phyloP scores from a whole-genome alignment of 1,139 yeast genomes.

The Candida glucosophila region DNA sequence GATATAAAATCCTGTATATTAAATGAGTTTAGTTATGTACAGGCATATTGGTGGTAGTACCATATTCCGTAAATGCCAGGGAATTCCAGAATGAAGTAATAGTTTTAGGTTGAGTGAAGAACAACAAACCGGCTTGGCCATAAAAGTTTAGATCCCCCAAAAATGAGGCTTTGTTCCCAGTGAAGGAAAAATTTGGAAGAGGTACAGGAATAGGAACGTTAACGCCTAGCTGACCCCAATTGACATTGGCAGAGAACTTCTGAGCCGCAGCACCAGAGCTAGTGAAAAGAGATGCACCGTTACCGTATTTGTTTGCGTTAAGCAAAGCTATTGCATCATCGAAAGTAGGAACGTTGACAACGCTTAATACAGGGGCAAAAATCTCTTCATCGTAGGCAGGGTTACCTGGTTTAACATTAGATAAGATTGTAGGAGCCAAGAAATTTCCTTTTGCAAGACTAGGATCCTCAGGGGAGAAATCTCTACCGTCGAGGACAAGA shows the following conservation, averaged over 20 bases:
- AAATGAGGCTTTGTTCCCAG: slow-evolving; percentile 73
- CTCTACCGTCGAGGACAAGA: slow-evolving; percentile 59
- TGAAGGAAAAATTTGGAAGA: slow-evolving; percentile 74
- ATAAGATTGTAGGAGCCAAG: slow-evolving; percentile 64
- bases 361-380: slow-evolving; percentile 67
- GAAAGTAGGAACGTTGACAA: slow-evolving; percentile 55
- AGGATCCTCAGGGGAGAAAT: slow-evolving; percentile 34
- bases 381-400: slow-evolving; percentile 68
- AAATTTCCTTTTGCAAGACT: slow-evolving; percentile 59
- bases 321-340: slow-evolving; percentile 67
- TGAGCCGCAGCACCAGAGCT: slow-evolving; percentile 62
- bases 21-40: no score
- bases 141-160: slow-evolving; percentile 74
- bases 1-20: no score
- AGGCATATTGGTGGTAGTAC: no score
- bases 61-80: no score
- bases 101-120: slow-evolving; percentile 71
- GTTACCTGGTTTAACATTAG: slow-evolving; percentile 61
- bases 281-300: slow-evolving; percentile 68
- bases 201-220: slow-evolving; percentile 85
- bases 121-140: slow-evolving; percentile 66
- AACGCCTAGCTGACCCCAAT: slow-evolving; percentile 73
- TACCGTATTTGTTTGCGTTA: slow-evolving; percentile 62
- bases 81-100: slow-evolving; percentile 65
- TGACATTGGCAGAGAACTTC: slow-evolving; percentile 61